Percentiles rank a stretch among this genome's conserved stretches.
These are phyloP conservation scores for Aspergillus kassunensis DNA, from an alignment of 495 filamentous ascomycete genomes.

Conservation along the genomic window DNA sequence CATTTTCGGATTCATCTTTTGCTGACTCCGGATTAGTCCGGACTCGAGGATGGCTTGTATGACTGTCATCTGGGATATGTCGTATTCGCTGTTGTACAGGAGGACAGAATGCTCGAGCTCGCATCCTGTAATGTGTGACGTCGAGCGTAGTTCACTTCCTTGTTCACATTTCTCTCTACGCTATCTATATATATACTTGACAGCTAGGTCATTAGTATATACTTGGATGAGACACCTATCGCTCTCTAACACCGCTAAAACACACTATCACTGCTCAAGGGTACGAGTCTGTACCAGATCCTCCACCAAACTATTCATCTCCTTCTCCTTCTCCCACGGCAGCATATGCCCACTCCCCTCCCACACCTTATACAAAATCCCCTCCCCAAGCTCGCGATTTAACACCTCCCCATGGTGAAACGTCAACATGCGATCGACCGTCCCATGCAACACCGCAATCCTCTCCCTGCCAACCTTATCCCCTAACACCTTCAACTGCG, in stretches of 20 bases:
- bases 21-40: not conserved
- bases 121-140: no score
- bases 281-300: slow-evolving; percentile 48
- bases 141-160: no score
- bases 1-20: not conserved
- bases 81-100: no score
- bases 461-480: slow-evolving; percentile 64
- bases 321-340: slow-evolving; percentile 56
- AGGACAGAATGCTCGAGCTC: no score
- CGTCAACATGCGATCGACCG: slow-evolving; percentile 69
- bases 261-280: no score
- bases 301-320: slow-evolving; percentile 57
- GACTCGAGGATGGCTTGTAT: not conserved
- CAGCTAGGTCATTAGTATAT: no score
- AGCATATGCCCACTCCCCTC: slow-evolving; percentile 70
- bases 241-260: slow-evolving; percentile 16
- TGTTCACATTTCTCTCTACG: no score
- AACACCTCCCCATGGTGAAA: slow-evolving; percentile 59
- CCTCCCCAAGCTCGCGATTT: slow-evolving; percentile 46
- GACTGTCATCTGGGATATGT: not conserved
- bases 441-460: slow-evolving; percentile 73
- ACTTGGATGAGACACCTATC: not conserved
- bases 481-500: slow-evolving; percentile 58
- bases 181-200: no score
- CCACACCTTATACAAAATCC: slow-evolving; percentile 50